These are phyloP conservation scores for Aspergillus carlsbadensis DNA, from an alignment of 495 filamentous ascomycete species.

Conservation along the genomic window DNA sequence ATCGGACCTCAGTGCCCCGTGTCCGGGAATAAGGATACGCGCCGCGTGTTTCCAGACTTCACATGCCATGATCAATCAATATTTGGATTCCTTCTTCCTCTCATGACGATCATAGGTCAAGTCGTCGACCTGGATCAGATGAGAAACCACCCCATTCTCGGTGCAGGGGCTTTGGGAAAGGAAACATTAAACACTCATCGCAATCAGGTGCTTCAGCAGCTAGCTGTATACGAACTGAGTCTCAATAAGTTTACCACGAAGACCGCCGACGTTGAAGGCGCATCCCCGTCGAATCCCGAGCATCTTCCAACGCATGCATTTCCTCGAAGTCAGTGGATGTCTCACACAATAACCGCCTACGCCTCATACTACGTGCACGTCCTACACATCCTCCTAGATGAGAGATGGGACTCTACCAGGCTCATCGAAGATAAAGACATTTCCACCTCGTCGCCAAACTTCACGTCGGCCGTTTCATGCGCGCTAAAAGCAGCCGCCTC, in stretches of 20 bases:
- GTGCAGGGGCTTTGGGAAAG: conserved; percentile 68
- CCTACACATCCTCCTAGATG: conserved; percentile 76
- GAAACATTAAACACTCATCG: conserved; percentile 76
- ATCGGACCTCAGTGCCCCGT: conserved; percentile 49
- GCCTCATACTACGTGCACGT: conserved; percentile 82
- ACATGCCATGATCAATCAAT: conserved; percentile 85
- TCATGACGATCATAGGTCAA: conserved; percentile 92
- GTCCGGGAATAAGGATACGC: conserved; percentile 43
- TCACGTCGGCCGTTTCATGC: conserved; percentile 75
- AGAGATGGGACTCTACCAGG: conserved; percentile 83
- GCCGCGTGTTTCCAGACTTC: conserved; percentile 72
- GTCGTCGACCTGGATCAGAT: conserved; percentile 88
- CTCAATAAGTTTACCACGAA: conserved; percentile 71
- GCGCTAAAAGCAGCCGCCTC: conserved; percentile 77
- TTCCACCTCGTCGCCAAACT: conserved; percentile 79
- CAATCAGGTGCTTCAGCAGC: conserved; percentile 70
- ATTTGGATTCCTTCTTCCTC: conserved; percentile 86
- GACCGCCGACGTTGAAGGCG: conserved; percentile 25
- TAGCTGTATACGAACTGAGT: conserved; percentile 80
- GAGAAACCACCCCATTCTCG: conserved; percentile 83
- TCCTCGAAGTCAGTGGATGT: conserved; percentile 57
- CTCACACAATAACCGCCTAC: conserved; percentile 84
- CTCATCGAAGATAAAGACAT: conserved; percentile 81
- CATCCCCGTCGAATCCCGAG: conserved; percentile 4
- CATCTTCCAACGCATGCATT: conserved; percentile 40